phyloP scores from a whole-genome alignment of 2,329 filamentous ascomycete genomes.

The Nemania sp. region DNA sequence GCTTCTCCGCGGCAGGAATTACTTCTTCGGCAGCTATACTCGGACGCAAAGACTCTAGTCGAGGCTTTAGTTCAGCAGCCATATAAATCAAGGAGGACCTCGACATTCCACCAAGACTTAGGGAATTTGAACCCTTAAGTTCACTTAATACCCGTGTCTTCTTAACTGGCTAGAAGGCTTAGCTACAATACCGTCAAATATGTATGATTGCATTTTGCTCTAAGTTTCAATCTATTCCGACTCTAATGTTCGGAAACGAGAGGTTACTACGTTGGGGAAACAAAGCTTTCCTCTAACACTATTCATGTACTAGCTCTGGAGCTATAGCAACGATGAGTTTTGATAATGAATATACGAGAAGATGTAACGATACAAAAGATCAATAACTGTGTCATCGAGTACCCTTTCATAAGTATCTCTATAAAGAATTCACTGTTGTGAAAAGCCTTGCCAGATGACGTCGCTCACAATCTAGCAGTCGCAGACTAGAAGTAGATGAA shows the following conservation, averaged over 20 bases:
- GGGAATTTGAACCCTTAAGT: not conserved
- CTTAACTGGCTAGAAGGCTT: not conserved
- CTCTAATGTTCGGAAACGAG: not conserved
- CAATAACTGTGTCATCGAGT: not conserved
- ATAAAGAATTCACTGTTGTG: not conserved
- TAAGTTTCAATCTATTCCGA: not conserved
- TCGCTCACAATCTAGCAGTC: not conserved
- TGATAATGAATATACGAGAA: not conserved
- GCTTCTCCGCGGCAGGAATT: constrained; percentile 31
- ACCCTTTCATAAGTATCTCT: not conserved
- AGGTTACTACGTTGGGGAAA: not conserved
- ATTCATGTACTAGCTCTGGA: not conserved
- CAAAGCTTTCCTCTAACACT: not conserved
- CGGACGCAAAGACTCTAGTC: constrained; percentile 36
- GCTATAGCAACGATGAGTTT: not conserved
- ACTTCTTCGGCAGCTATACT: constrained; percentile 33
- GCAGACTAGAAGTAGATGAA: not conserved
- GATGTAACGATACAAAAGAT: not conserved
- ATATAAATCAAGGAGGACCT: constrained; percentile 1
- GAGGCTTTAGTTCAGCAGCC: constrained; percentile 25
- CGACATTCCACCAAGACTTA: not conserved
- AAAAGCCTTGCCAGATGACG: not conserved
- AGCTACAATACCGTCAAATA: not conserved
- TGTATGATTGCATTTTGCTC: not conserved
- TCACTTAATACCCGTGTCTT: not conserved